A percentile compares a stretch with the other conserved stretches of the same genome.
Evolutionary conservation across 139 green algal genomes (phyloP).

Genomic region (Chlorella ohadii): DNA sequence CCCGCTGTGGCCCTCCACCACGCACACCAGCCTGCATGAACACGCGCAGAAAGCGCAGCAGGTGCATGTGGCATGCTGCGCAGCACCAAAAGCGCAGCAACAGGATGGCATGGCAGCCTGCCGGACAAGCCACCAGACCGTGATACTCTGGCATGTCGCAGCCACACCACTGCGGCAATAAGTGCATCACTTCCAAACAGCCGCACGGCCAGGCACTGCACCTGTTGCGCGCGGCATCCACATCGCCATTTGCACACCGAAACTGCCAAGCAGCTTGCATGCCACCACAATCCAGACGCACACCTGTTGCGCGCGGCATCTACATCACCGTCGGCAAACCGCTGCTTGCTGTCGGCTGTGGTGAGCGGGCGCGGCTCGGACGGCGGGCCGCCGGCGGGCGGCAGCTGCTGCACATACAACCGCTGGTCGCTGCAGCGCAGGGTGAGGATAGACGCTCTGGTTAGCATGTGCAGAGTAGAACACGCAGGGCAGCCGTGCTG

Average conservation of each 20-base stretch:
- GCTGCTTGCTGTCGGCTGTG: constrained; percentile 40
- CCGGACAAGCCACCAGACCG: no score
- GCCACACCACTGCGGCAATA: no score
- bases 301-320: constrained; percentile 50
- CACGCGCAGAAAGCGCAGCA: not conserved
- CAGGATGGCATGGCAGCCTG: no score
- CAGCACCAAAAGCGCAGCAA: no score
- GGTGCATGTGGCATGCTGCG: no score
- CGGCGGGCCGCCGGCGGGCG: not conserved
- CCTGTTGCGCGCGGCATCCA: constrained; percentile 52
- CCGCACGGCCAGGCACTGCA: not conserved
- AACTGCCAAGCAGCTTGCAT: no score
- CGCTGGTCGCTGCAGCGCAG: constrained; percentile 63
- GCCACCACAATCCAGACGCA: no score
- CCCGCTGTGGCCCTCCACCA: constrained; percentile 70
- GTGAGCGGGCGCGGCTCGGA: constrained; percentile 44
- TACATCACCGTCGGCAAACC: constrained; percentile 65
- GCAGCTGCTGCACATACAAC: constrained; percentile 66
- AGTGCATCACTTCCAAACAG: no score
- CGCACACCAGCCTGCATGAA: constrained; percentile 13
- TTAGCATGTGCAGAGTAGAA: no score
- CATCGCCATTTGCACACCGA: constrained; percentile 64
- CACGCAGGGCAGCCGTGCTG: not conserved
- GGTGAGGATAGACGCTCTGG: no score
- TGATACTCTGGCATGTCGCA: no score